A percentile compares a stretch with the other conserved stretches of the same genome.
phyloP scores from a whole-genome alignment of 176 grass and related monocot genomes.

The Musa acuminata region DNA sequence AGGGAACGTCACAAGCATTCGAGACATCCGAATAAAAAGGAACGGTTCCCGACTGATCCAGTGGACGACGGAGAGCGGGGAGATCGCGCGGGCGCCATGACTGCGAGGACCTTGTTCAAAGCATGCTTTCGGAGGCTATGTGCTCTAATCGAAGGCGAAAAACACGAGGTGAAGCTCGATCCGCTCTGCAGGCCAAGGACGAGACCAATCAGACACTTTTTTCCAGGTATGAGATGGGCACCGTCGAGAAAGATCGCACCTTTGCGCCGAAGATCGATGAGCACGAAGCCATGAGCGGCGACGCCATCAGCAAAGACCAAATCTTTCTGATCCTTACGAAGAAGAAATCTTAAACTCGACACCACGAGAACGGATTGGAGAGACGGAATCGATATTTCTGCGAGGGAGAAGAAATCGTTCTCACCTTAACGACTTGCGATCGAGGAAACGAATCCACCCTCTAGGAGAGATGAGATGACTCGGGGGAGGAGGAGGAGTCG shows the following conservation, averaged over 20 bases:
- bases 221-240: not conserved
- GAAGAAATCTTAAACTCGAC: not conserved
- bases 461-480: too few species aligned
- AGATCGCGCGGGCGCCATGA: conserved; percentile 45
- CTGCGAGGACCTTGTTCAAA: conserved; percentile 35
- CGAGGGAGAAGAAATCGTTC: too few species aligned
- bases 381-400: too few species aligned
- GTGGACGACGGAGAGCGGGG: conserved; percentile 55
- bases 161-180: conserved; percentile 23
- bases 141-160: conserved; percentile 29
- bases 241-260: not conserved
- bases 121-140: conserved; percentile 18
- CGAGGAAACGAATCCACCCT: too few species aligned
- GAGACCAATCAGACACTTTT: not conserved
- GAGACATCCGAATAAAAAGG: not conserved
- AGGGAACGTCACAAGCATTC: not conserved
- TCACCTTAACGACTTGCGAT: too few species aligned
- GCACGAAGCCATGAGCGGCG: conserved; percentile 6
- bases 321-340: not conserved
- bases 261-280: conserved; percentile 7
- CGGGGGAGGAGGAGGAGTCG: too few species aligned
- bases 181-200: conserved; percentile 40
- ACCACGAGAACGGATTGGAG: too few species aligned
- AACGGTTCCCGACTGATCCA: conserved; percentile 46
- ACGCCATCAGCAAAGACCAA: not conserved